Evolutionary conservation across 768 basidiomycete species (phyloP).

Genomic region (Amanita molliuscula): DNA sequence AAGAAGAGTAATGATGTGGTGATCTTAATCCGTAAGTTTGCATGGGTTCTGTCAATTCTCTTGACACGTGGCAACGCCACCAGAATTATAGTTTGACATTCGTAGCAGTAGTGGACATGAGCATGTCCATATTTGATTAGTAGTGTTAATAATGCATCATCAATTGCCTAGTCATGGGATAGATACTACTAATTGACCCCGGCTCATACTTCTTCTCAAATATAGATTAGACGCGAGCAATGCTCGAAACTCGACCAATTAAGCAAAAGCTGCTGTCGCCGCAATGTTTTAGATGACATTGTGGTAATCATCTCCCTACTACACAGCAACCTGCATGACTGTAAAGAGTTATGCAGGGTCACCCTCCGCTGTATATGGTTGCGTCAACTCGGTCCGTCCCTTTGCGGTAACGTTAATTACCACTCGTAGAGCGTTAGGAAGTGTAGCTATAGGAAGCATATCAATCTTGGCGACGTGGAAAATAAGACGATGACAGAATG

Average conservation of each 20-base stretch:
- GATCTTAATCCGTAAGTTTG: neutral
- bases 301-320: neutral
- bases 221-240: neutral
- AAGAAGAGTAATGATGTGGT: neutral
- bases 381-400: conserved; percentile 37
- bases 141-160: neutral
- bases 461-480: conserved; percentile 11
- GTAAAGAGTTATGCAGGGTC: neutral
- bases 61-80: conserved; percentile 3
- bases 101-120: neutral
- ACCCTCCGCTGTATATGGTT: conserved; percentile 26
- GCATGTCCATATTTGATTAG: neutral
- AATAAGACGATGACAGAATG: neutral
- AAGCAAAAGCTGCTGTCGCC: too few relatives aligned
- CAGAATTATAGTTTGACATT: neutral
- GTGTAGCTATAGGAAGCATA: conserved; percentile 22
- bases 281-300: too few relatives aligned
- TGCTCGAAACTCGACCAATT: too few relatives aligned
- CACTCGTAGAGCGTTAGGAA: conserved; percentile 13
- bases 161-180: neutral
- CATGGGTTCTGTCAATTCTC: neutral
- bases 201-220: neutral
- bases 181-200: neutral
- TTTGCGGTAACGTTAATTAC: conserved; percentile 20
- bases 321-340: neutral